These are phyloP conservation scores for Lizonia empirigonia DNA, from an alignment of 2,329 filamentous ascomycete species.

Conservation along the genomic window DNA sequence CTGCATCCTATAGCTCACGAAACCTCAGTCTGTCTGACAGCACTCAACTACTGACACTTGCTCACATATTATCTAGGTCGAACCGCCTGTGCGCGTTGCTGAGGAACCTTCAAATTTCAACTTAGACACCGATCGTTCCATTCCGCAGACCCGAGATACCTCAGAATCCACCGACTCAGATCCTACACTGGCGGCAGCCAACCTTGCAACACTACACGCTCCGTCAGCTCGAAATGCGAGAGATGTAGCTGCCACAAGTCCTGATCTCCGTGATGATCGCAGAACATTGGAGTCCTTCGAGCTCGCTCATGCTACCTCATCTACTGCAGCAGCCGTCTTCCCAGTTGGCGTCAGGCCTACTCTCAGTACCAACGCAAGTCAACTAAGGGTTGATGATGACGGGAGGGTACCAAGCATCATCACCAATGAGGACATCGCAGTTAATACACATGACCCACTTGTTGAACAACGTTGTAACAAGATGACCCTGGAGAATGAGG, in stretches of 20 bases:
- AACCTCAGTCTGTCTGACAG: conserved; percentile 1
- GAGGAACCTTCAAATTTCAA: background rate
- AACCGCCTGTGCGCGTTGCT: too few species aligned
- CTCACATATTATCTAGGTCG: background rate
- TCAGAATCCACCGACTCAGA: background rate
- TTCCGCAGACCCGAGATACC: background rate
- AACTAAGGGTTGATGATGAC: background rate
- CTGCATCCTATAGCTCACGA: background rate
- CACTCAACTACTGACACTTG: background rate
- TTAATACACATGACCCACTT: background rate
- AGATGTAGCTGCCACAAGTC: background rate
- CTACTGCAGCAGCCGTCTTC: background rate
- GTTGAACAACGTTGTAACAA: background rate
- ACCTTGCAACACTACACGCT: background rate
- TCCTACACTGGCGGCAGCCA: background rate
- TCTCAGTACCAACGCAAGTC: background rate
- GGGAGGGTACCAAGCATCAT: background rate
- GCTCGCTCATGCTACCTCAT: background rate
- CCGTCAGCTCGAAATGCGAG: background rate
- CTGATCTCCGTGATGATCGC: background rate
- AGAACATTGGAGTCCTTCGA: background rate
- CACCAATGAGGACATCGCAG: background rate
- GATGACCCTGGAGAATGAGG: background rate
- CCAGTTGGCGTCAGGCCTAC: background rate
- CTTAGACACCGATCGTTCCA: background rate